These are phyloP conservation scores for Skeletonema potamos DNA, from an alignment of 108 stramenopile genomes.

Conservation along the genomic window DNA sequence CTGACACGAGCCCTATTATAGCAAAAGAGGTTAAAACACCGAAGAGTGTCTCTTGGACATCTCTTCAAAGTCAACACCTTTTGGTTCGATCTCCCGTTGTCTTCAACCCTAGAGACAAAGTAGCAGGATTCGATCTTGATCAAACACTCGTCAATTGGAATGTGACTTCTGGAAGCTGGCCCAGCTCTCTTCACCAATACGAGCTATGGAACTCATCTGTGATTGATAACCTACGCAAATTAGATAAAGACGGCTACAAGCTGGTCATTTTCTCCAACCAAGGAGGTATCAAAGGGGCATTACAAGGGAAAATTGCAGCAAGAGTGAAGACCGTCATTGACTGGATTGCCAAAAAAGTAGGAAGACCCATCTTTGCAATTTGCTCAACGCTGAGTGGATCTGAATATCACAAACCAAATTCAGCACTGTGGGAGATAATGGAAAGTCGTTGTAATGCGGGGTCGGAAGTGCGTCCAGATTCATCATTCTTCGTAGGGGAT, in stretches of 20 bases:
- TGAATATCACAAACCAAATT: conserved; percentile 75
- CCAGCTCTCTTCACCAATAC: conserved; percentile 59
- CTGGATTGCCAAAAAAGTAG: conserved; percentile 61
- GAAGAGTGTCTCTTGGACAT: conserved; percentile 20
- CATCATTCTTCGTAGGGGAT: conserved; percentile 83
- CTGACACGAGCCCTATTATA: conserved; percentile 18
- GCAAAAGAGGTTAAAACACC: conserved; percentile 15
- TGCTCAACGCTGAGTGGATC: conserved; percentile 54
- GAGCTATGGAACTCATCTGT: conserved; percentile 68
- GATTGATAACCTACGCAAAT: conserved; percentile 45
- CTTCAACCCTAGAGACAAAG: conserved; percentile 31
- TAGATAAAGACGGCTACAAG: conserved; percentile 60
- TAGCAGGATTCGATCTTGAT: conserved; percentile 85
- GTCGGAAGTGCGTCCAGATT: conserved; percentile 40
- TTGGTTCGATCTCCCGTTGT: conserved; percentile 15
- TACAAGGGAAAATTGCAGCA: conserved; percentile 71
- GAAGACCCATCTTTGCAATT: conserved; percentile 69
- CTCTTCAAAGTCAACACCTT: conserved; percentile 40
- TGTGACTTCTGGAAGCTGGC: conserved; percentile 46
- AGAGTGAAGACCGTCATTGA: conserved; percentile 63
- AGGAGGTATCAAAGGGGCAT: conserved; percentile 66
- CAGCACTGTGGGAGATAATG: conserved; percentile 67
- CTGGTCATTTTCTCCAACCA: conserved; percentile 80
- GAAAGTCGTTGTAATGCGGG: conserved; percentile 44
- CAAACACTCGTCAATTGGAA: conserved; percentile 70